Evolutionary conservation across 805 yeast species (phyloP), one percentile per base, ranked within the genome.

Genomic region (Candida xiaguanensis): DNA sequence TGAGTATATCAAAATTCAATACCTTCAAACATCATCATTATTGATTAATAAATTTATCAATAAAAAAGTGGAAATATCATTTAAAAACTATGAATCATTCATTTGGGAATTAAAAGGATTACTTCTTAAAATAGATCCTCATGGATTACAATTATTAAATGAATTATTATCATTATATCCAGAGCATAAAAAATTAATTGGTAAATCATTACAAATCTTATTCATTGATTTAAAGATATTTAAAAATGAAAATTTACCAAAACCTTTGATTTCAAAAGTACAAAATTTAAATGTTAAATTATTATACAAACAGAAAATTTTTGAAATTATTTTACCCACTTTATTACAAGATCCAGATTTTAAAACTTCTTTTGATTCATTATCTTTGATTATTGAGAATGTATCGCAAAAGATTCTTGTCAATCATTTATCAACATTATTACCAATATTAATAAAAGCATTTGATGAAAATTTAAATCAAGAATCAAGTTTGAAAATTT

Each of bases 271-370:
- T 5, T 71, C 71, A 19, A 65, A 65, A n/a, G 74, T 73, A 1
- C 57, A 57, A 45, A 78, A 78, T 45, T 70, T 84, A 40, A 77
- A 80, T 43, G 74, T 83, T 14, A 75, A 85, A 42, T 58, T 75
- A 32, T 67, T 93, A 17, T 87, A 84, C 70, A 88, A 88, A 55
- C 99, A 93, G 53, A 80, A 80, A 46, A 70, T 86, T 18, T 87
- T 88, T 55, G 77, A 78, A 43, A 61, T 69, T 7, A 63, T 79
- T 1, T 68, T 87, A 5, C 84, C 85, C 0, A 58, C 56, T 22
- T 55, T 88, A 23, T 75, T 83, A 6, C 54, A 59, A 0, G 72
- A 70, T 3, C 59, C 74, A 55, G 46, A 50, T 8, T 74, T 74
- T 44, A 74, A 78, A 34, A 72, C 76, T 34, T 78, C 78, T 47